These are phyloP conservation scores for Gaertneriomyces semiglobifer DNA, from an alignment of 192 early-diverging fungal genomes.

Conservation along the genomic window DNA sequence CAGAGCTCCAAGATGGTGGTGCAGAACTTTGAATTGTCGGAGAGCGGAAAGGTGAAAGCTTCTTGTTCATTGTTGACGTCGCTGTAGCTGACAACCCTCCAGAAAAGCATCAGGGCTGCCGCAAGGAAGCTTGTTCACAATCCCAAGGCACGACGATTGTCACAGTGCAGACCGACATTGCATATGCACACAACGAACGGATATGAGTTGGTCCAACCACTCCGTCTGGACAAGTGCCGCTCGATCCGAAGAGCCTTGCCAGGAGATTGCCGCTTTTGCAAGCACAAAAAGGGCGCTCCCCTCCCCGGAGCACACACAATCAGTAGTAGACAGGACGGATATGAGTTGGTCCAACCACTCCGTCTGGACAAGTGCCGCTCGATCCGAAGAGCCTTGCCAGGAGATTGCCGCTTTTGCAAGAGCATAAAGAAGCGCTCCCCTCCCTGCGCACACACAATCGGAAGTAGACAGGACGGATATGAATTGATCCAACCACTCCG, in stretches of 20 bases:
- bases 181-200: neutral
- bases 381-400: neutral
- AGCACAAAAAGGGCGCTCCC: too few species aligned
- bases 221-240: constrained; percentile 4
- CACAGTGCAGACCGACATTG: too few species aligned
- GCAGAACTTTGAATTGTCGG: too few species aligned
- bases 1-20: too few species aligned
- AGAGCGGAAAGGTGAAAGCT: too few species aligned
- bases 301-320: neutral
- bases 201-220: neutral
- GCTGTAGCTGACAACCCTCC: too few species aligned
- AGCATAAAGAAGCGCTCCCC: too few species aligned
- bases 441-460: too few species aligned
- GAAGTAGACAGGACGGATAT: neutral
- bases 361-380: constrained; percentile 3
- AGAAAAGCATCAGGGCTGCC: too few species aligned
- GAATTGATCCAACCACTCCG: neutral
- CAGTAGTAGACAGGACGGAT: neutral
- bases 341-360: neutral
- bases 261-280: neutral
- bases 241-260: neutral
- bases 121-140: too few species aligned
- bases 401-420: neutral
- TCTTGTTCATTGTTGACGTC: too few species aligned
- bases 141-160: too few species aligned